Conservation (phyloP, 2,329 filamentous ascomycete species). For the Verticillium nonalfalfae region DNA sequence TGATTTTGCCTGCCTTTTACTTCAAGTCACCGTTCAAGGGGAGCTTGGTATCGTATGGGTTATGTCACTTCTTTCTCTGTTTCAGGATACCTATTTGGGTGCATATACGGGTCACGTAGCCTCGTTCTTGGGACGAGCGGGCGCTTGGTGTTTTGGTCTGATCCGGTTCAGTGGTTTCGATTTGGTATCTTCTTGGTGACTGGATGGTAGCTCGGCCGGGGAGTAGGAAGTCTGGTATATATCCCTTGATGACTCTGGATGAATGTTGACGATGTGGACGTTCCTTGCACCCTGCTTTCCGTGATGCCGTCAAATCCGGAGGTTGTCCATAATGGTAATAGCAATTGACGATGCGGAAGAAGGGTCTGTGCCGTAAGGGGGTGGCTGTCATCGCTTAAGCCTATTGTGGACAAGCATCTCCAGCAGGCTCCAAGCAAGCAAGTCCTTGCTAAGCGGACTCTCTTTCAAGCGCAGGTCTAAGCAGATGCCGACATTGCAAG, state of each 20-base stretch:
- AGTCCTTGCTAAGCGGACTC: too few relatives aligned
- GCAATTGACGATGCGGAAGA: too few relatives aligned
- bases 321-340: too few relatives aligned
- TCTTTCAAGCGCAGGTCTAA: too few relatives aligned
- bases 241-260: not conserved
- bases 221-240: not conserved
- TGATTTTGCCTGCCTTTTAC: conserved; percentile 18
- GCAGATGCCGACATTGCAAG: too few relatives aligned
- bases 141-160: not conserved
- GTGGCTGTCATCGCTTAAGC: too few relatives aligned
- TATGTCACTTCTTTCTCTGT: not conserved
- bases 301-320: too few relatives aligned
- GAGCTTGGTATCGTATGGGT: not conserved
- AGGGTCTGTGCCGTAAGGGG: too few relatives aligned
- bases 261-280: not conserved
- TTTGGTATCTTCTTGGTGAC: not conserved
- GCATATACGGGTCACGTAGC: not conserved
- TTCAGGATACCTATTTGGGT: not conserved
- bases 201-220: not conserved
- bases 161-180: not conserved
- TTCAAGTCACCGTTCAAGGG: not conserved
- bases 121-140: not conserved
- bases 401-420: too few relatives aligned
- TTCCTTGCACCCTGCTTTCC: too few relatives aligned
- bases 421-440: too few relatives aligned